These are phyloP conservation scores for Vanrija humicola DNA, from an alignment of 1,284 basidiomycete genomes.

Conservation along the genomic window DNA sequence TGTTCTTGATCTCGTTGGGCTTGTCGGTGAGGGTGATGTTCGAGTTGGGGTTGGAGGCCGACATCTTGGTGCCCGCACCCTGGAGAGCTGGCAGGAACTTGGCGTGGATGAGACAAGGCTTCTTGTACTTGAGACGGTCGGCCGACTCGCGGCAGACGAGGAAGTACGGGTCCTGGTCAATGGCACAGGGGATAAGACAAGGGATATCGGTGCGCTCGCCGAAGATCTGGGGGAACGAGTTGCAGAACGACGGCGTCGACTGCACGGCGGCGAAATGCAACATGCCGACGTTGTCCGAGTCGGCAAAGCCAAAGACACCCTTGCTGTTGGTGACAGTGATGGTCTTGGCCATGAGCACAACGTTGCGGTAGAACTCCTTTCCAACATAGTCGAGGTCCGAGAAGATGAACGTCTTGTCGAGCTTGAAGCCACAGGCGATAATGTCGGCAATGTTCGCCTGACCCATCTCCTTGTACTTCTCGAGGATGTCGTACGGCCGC, in stretches of 20 bases:
- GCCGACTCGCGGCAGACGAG: slow-evolving; percentile 95
- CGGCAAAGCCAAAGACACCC: slow-evolving; percentile 93
- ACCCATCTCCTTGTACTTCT: slow-evolving; percentile 82
- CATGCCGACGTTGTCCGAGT: slow-evolving; percentile 98
- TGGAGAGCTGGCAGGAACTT: slow-evolving; percentile 99
- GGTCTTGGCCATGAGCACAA: slow-evolving; percentile 85
- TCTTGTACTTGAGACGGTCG: slow-evolving; percentile 88
- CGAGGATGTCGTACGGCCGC: slow-evolving; percentile 58
- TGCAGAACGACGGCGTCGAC: slow-evolving; percentile 94
- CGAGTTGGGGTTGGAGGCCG: slow-evolving; percentile 83
- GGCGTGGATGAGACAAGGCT: slow-evolving; percentile 86
- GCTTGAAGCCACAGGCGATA: slow-evolving; percentile 74
- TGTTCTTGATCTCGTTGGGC: slow-evolving; percentile 90
- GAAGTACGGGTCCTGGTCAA: slow-evolving; percentile 84
- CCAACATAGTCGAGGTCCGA: slow-evolving; percentile 83
- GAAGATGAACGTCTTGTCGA: slow-evolving; percentile 96
- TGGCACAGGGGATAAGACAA: slow-evolving; percentile 94
- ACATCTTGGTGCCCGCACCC: slow-evolving; percentile 99
- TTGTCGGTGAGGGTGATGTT: slow-evolving; percentile 96
- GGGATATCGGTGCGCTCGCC: slow-evolving; percentile 79
- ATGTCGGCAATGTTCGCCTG: slow-evolving; percentile 88
- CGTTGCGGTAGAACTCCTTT: slow-evolving; percentile 83
- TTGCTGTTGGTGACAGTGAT: slow-evolving; percentile 93
- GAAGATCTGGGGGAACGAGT: slow-evolving; percentile 98
- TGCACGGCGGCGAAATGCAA: slow-evolving; percentile 97